Percentiles rank a stretch among this genome's conserved stretches.
Conservation (phyloP, 768 basidiomycete genomes). For the Calocera cornea region DNA sequence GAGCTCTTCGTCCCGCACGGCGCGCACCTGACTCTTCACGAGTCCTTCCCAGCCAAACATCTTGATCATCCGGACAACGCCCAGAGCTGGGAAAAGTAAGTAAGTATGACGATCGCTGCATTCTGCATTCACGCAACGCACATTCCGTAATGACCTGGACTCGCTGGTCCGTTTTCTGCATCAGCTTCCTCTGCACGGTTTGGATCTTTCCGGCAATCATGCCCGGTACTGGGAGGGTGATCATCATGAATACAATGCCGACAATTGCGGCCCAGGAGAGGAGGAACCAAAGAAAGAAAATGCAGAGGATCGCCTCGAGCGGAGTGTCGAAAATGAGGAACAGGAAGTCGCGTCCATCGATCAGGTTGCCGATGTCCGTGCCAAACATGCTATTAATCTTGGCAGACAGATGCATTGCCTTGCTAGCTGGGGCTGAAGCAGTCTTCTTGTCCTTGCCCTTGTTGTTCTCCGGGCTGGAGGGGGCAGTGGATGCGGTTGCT, state of each 20-base stretch:
- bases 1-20: constrained; percentile 50
- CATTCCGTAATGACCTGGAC: constrained; percentile 51
- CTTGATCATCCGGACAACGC: constrained; percentile 54
- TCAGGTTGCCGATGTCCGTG: constrained; percentile 22
- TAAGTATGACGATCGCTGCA: neutral
- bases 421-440: neutral
- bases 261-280: constrained; percentile 41
- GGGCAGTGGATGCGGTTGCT: neutral
- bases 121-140: constrained; percentile 21
- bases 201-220: constrained; percentile 38
- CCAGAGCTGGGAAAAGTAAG: constrained; percentile 29
- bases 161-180: constrained; percentile 47
- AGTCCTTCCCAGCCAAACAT: constrained; percentile 43
- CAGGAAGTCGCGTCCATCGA: constrained; percentile 24
- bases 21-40: constrained; percentile 38
- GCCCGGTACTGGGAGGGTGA: constrained; percentile 45
- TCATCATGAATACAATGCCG: constrained; percentile 41
- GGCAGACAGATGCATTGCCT: constrained; percentile 16
- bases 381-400: constrained; percentile 27
- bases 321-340: constrained; percentile 22
- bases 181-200: constrained; percentile 34
- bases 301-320: constrained; percentile 22
- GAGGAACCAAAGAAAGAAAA: constrained; percentile 22
- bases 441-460: neutral
- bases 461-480: neutral